These are phyloP conservation scores for Mollisia scopiformis DNA, from an alignment of 2,329 filamentous ascomycete genomes.

Conservation along the genomic window DNA sequence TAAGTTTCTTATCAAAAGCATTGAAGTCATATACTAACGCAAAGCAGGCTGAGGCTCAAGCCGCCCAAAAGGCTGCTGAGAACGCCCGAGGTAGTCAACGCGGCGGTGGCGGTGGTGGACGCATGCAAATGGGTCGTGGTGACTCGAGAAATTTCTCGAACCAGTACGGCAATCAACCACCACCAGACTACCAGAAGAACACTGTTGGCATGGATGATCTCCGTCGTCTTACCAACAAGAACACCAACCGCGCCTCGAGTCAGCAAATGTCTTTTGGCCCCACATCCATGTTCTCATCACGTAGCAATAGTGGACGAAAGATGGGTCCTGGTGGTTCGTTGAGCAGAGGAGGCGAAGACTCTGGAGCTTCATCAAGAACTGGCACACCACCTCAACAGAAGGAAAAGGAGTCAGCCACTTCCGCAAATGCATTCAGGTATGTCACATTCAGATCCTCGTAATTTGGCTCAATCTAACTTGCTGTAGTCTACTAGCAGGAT, in stretches of 20 bases:
- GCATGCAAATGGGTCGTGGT: constrained; percentile 76
- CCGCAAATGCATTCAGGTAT: constrained; percentile 94
- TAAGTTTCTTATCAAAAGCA: constrained; percentile 41
- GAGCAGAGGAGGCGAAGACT: constrained; percentile 79
- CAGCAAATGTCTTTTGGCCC: constrained; percentile 73
- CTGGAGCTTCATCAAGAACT: constrained; percentile 83
- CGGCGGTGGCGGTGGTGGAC: constrained; percentile 68
- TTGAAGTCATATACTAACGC: constrained; percentile 30
- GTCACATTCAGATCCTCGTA: constrained; percentile 35
- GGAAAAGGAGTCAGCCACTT: constrained; percentile 63
- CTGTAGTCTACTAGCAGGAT: constrained; percentile 53
- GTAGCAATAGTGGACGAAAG: constrained; percentile 86
- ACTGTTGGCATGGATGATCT: constrained; percentile 91
- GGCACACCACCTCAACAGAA: constrained; percentile 81
- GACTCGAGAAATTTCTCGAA: constrained; percentile 84
- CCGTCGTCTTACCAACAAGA: constrained; percentile 73
- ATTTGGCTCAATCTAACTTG: constrained; percentile 30
- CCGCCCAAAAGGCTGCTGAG: constrained; percentile 82
- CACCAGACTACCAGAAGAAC: constrained; percentile 72
- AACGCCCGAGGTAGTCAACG: constrained; percentile 60
- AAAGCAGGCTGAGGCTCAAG: constrained; percentile 67
- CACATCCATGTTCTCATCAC: constrained; percentile 83
- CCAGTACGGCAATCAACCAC: constrained; percentile 71
- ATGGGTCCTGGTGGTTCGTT: constrained; percentile 76
- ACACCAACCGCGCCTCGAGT: constrained; percentile 61